These are phyloP conservation scores for Curvularia sp. DNA, from an alignment of 2,329 filamentous ascomycete genomes.

Conservation along the genomic window DNA sequence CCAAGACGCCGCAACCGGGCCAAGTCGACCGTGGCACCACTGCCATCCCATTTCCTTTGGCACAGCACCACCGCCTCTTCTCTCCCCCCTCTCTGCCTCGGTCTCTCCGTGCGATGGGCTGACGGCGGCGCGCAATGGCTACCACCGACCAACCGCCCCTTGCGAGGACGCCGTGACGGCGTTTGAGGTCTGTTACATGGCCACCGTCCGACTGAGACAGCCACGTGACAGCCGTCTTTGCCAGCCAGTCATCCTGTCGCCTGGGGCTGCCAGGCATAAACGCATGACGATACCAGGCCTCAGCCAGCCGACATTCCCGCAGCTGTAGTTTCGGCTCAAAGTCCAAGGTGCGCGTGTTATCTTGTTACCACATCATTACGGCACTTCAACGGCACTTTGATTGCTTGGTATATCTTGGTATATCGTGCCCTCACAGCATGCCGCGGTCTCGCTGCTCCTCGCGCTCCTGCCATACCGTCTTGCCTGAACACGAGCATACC, in stretches of 20 bases:
- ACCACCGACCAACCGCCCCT: conserved; percentile 16
- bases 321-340: conserved; percentile 47
- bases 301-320: conserved; percentile 41
- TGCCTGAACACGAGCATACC: conserved; percentile 95
- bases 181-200: conserved; percentile 52
- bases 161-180: conserved; percentile 27
- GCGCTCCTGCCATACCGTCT: conserved; percentile 97
- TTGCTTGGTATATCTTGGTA: conserved; percentile 29
- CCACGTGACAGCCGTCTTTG: conserved; percentile 41
- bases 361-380: conserved; percentile 23
- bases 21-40: conserved; percentile 37
- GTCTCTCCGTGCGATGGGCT: not conserved
- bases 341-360: conserved; percentile 35
- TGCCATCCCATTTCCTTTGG: conserved; percentile 26
- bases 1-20: conserved; percentile 33
- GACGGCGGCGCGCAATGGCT: conserved; percentile 3
- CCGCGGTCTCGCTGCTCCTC: conserved; percentile 87
- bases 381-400: conserved; percentile 30
- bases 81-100: not conserved
- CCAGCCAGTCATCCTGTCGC: conserved; percentile 32
- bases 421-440: conserved; percentile 71
- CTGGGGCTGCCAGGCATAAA: conserved; percentile 43
- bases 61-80: not conserved
- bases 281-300: conserved; percentile 43
- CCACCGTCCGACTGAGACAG: conserved; percentile 44